Evolutionary conservation across 768 basidiomycete genomes (phyloP), one percentile per base, ranked within the genome.

Genomic region (Gloeopeniophorella convolvens): DNA sequence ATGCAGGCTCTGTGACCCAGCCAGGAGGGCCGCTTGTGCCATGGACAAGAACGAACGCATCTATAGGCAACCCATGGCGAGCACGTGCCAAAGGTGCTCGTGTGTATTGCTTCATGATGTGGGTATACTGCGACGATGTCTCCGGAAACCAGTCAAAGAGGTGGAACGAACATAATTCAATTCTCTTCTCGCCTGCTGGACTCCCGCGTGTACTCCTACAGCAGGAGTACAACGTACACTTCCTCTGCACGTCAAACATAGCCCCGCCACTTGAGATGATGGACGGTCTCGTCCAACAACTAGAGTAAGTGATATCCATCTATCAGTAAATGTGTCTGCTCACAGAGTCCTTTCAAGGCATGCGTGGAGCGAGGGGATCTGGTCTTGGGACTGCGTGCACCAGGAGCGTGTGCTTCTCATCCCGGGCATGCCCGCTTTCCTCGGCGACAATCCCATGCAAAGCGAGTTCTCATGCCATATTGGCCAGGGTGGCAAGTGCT

Each of bases 361-460:
- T 2, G 57, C 51, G 3, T 64, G 69, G 36, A 31, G 58, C 0
- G 37, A 59, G 12, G 72, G 73, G 0, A 63, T 73, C 2, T 66
- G 66, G 63, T 70, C 69, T 1, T 75, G 66, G 65, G 73, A 74
- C 44, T 58, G 47, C 21, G 28, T 42, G 1, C 8, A 32, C 4
- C 8, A 51, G 4, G 55, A 56, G 32, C 20, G 15, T 5, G 45
- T 60, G 3, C 44, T 62, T 1, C 13, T 60, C 3, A 42, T 60
- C 8, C 53, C 58, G 0, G 42, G 26, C 6, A 45, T 59, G 1
- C 37, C 59, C 2, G 57, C 55, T 1, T 21, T 60, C 4, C 60
- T 69, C 0, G 74, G 73, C 0, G 72, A 77, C 50, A 75, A 77
- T 54, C 74, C 72, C 0, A 74, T 74, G 73, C 69, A 60, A 30